Evolutionary conservation across 768 basidiomycete species (phyloP).

Genomic region (Favolaschia claudopus): DNA sequence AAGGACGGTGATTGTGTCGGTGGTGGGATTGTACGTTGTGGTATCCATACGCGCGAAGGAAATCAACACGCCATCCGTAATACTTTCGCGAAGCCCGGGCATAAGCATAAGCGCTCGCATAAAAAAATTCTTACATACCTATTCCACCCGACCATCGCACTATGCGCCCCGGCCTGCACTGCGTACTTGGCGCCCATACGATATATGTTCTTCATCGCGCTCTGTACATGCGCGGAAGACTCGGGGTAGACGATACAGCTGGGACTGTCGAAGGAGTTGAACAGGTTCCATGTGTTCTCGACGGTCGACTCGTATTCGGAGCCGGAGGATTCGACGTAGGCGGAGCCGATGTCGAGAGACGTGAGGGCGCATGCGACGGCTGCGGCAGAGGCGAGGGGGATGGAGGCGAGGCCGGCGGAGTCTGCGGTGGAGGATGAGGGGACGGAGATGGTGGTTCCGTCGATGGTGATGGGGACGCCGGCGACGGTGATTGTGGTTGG

Average conservation of each 20-base stretch:
- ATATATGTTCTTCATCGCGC: conserved; percentile 47
- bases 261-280: conserved; percentile 41
- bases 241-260: conserved; percentile 47
- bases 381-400: too few species aligned
- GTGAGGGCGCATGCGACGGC: too few species aligned
- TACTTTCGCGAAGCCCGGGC: conserved; percentile 28
- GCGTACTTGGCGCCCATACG: conserved; percentile 44
- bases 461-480: too few species aligned
- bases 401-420: too few species aligned
- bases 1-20: conserved; percentile 46
- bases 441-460: too few species aligned
- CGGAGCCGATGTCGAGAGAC: too few species aligned
- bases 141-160: conserved; percentile 53
- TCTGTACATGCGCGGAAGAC: conserved; percentile 39
- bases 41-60: conserved; percentile 42
- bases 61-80: conserved; percentile 47
- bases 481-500: too few species aligned
- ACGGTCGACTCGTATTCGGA: conserved; percentile 18
- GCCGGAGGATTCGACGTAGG: conserved; percentile 10
- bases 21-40: conserved; percentile 39
- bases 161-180: conserved; percentile 51
- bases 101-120: conserved; percentile 1
- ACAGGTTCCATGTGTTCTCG: conserved; percentile 42
- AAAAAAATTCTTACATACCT: conserved; percentile 44
- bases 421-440: too few species aligned